phyloP scores from a whole-genome alignment of 2,329 filamentous ascomycete genomes.

The Fusarium liriodendri region DNA sequence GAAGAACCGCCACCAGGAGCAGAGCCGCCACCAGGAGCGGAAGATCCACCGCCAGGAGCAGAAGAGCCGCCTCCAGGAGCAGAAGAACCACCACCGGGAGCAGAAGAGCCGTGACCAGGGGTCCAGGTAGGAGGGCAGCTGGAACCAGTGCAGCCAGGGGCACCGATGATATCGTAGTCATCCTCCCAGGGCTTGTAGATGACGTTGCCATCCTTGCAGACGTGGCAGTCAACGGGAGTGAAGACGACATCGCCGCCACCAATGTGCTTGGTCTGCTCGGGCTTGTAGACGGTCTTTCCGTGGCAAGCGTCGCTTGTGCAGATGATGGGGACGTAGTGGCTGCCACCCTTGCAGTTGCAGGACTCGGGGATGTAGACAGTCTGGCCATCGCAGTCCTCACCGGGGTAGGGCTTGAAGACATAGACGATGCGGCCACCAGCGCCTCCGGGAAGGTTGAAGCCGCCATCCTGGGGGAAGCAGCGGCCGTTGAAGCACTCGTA shows the following conservation, averaged over 20 bases:
- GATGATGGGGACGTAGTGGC: slow-evolving; percentile 32
- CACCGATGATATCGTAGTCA: slow-evolving; percentile 1
- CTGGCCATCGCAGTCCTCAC: slow-evolving; percentile 32
- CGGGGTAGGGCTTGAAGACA: slow-evolving; percentile 36
- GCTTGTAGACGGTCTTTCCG: slow-evolving; percentile 38
- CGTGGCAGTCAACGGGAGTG: slow-evolving; percentile 22
- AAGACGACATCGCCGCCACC: slow-evolving; percentile 27
- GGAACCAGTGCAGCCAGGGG: slow-evolving; percentile 9
- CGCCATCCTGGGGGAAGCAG: slow-evolving; percentile 23
- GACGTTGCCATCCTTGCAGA: slow-evolving; percentile 25
- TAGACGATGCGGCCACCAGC: slow-evolving; percentile 11
- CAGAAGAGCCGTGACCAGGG: background rate
- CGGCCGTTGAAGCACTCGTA: slow-evolving; percentile 30
- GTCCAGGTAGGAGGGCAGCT: slow-evolving; percentile 10
- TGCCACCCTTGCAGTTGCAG: slow-evolving; percentile 36
- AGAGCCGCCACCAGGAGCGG: background rate
- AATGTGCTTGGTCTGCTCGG: slow-evolving; percentile 32
- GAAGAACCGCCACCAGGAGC: background rate
- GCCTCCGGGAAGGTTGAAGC: background rate
- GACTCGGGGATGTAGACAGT: slow-evolving; percentile 31
- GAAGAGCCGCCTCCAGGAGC: background rate
- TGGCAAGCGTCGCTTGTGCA: slow-evolving; percentile 31
- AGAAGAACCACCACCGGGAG: background rate
- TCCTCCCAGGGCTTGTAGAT: slow-evolving; percentile 41
- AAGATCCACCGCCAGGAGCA: background rate